Evolutionary conservation across 257 asterid genomes (phyloP), one percentile per base, ranked within the genome.

Genomic region (Solanum ahanhuiri): DNA sequence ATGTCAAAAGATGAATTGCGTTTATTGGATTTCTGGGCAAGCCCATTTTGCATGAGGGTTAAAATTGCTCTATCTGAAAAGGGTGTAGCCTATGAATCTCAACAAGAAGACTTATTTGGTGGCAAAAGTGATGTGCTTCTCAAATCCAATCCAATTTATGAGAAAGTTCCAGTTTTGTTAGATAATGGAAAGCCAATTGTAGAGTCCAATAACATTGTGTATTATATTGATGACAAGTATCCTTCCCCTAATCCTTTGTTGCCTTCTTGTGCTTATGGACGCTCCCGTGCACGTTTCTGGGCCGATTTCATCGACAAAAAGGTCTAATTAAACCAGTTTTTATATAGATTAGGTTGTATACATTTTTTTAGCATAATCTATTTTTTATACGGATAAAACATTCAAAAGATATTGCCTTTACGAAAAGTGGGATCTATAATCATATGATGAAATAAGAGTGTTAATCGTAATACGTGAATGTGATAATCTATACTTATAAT

Each of bases 261-360:
- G 82, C 97, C 98, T 18, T 67, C 91, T 76, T 90, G 88, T 34
- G 39, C 96, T 31, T 95, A 93, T 70, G 98, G 88, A 2, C 90
- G 93, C 17, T 88, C 96, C 43, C 73, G 90, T 60, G 95, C 97
- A 45, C 92, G 98, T 30, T 94, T 95, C 72, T 95, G 98, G 98
- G 92, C 94, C 2, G 98, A 94, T 37, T 94, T 90, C 87, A 91
- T 95, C n/a, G 98, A 94, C 86, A 94, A 94, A 91, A 93, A 92
- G 95, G 98, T 95, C 15, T 5, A 7, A 12, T 43, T 43, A 39
- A 39, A 37, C 41, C 41, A 37, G 10, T 37, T 37, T 37, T 37
- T 37, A 37, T 37, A 37, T 37, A 7, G 10, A 37, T 37, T 37
- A 37, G 10, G 10, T 37, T 37, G 7, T 7, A 37, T 37, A 37